These are phyloP conservation scores for Ciborinia camelliae DNA, from an alignment of 2,329 filamentous ascomycete species.

Conservation along the genomic window DNA sequence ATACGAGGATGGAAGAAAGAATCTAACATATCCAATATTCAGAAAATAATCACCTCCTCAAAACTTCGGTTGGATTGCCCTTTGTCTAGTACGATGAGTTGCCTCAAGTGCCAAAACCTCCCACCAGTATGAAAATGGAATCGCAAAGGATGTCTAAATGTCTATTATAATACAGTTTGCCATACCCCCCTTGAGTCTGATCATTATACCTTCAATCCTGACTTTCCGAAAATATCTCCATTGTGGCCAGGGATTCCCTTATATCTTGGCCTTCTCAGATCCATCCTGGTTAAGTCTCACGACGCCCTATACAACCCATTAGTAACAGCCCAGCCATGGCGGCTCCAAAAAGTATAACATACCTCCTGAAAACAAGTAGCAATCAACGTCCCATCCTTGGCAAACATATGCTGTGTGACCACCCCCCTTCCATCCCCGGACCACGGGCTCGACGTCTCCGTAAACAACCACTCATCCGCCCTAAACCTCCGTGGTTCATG, in stretches of 20 bases:
- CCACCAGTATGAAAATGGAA: not conserved
- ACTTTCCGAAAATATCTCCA: not conserved
- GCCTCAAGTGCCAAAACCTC: not conserved
- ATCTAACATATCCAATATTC: not conserved
- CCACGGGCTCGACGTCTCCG: constrained; percentile 79
- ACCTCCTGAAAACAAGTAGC: constrained; percentile 80
- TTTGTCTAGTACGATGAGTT: not conserved
- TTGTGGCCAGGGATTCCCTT: not conserved
- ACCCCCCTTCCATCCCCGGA: constrained; percentile 72
- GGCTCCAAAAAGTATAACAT: not conserved
- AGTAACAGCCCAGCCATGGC: constrained; percentile 12
- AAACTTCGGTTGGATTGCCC: not conserved
- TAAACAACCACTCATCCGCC: constrained; percentile 74
- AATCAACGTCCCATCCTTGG: constrained; percentile 66
- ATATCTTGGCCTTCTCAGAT: constrained; percentile 20
- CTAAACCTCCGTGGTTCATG: constrained; percentile 56
- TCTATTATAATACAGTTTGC: constrained; percentile 6
- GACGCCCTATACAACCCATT: constrained; percentile 29
- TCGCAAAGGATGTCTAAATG: not conserved
- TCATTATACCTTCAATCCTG: not conserved
- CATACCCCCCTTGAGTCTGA: not conserved
- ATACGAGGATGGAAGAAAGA: not conserved
- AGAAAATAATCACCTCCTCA: not conserved
- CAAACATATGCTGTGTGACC: constrained; percentile 72
- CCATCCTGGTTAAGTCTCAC: constrained; percentile 33